Evolutionary conservation across 139 green algal genomes (phyloP), one percentile per base, ranked within the genome.

Genomic region (Picochlorum costavermella): DNA sequence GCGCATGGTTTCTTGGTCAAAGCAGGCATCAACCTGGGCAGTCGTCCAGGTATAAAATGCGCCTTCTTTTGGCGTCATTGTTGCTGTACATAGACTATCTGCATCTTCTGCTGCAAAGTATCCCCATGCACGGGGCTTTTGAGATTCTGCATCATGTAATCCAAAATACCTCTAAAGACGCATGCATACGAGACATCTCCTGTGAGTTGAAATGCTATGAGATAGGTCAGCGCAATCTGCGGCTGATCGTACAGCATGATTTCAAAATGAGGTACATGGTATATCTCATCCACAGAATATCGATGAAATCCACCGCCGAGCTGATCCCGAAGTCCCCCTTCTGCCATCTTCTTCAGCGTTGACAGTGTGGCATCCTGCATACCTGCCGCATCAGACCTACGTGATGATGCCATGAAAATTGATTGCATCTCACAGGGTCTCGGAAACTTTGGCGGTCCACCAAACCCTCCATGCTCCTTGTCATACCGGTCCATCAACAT

Each of bases 161-260:
- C 95, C 88, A 48, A 96, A 3, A 90, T 65, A n/a, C 81, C 88
- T 2, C 81, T 61, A 0, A 73, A 86, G 11, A 88, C 66, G 6
- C 33, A 31, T 11, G 83, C 83, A 61, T 67, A 84, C 26, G 48
- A 48, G 23, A 4, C 3, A 16, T 88, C 76, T 28, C 60, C 44
- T 4, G 77, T 91, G 31, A 90, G 13, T 26, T 86, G 72, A 66
- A 85, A 87, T 13, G 81, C 81, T 0, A 75, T 61, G n/a, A 95
- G 68, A 71, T 91, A 92, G 26, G 84, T 73, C 13, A 26, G 46
- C 13, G 49, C 64, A 23, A 96, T 76, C 75, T 96, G 90, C 1
- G 83, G 80, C 58, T 92, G 86, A 73, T 96, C 89, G 56, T 96
- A 95, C 46, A 90, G 69, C 86, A 95, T 95, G 72, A 95, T 96